phyloP scores from a whole-genome alignment of 345 rosid species.

The Citrus mangshanensis region DNA sequence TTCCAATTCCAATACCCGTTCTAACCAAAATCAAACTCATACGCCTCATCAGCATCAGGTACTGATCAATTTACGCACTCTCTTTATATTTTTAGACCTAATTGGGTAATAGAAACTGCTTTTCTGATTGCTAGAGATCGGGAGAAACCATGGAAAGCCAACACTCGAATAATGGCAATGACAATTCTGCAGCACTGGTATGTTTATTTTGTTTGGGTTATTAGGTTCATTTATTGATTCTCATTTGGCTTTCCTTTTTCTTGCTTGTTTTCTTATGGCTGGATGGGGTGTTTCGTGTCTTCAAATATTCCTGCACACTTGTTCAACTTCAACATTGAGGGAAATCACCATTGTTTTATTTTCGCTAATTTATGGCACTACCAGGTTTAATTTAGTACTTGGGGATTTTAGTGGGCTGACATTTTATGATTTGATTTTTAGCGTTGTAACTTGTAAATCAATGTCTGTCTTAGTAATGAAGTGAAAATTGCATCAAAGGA shows the following conservation, averaged over 20 bases:
- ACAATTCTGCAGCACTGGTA: conserved; percentile 20
- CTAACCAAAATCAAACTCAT: conserved; percentile 13
- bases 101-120: not conserved
- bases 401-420: not conserved
- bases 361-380: not conserved
- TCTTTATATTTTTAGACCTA: not conserved
- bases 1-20: conserved; percentile 12
- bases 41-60: conserved; percentile 30
- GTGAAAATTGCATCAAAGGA: not conserved
- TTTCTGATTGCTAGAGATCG: conserved; percentile 26
- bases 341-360: not conserved
- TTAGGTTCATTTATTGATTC: not conserved
- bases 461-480: not conserved
- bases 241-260: not conserved
- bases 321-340: not conserved
- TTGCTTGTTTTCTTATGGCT: conserved; percentile 2
- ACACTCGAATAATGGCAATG: conserved; percentile 19
- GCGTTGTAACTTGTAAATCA: too few relatives aligned
- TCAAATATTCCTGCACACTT: not conserved
- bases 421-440: not conserved
- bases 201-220: not conserved
- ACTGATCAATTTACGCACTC: not conserved
- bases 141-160: conserved; percentile 32
- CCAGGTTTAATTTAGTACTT: not conserved
- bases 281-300: not conserved